These are phyloP conservation scores for Cardiospermum halicacabum DNA, from an alignment of 345 rosid genomes.

Conservation along the genomic window DNA sequence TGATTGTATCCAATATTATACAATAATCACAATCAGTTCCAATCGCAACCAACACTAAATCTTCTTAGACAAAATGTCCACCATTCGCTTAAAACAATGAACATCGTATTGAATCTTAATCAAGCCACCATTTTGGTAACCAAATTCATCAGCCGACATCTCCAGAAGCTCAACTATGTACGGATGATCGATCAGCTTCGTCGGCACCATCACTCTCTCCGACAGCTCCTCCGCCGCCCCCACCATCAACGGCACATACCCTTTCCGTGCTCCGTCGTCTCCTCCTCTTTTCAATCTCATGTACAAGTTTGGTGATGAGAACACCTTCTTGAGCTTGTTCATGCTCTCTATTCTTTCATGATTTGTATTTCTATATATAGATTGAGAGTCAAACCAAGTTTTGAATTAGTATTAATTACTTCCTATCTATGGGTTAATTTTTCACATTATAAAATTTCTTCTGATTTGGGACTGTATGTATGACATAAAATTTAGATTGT, in stretches of 20 bases:
- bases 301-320: conserved; percentile 1
- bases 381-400: too few relatives aligned
- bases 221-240: conserved; percentile 14
- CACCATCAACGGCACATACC: conserved; percentile 27
- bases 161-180: conserved; percentile 19
- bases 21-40: too few relatives aligned
- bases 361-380: neutral
- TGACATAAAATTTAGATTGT: too few relatives aligned
- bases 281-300: conserved; percentile 1
- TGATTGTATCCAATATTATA: too few relatives aligned
- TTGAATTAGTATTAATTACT: too few relatives aligned
- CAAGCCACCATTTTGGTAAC: conserved; percentile 20
- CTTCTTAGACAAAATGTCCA: conserved; percentile 17
- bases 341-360: neutral
- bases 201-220: conserved; percentile 25
- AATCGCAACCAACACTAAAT: too few relatives aligned
- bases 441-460: too few relatives aligned
- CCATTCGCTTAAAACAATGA: conserved; percentile 18
- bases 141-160: conserved; percentile 25
- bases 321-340: neutral
- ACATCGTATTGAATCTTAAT: conserved; percentile 27
- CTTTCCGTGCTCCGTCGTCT: conserved; percentile 18
- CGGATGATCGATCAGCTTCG: conserved; percentile 28
- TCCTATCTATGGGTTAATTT: too few relatives aligned
- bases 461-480: too few relatives aligned